Evolutionary conservation across 2,329 filamentous ascomycete species (phyloP).

Genomic region (Mollisia scopiformis): DNA sequence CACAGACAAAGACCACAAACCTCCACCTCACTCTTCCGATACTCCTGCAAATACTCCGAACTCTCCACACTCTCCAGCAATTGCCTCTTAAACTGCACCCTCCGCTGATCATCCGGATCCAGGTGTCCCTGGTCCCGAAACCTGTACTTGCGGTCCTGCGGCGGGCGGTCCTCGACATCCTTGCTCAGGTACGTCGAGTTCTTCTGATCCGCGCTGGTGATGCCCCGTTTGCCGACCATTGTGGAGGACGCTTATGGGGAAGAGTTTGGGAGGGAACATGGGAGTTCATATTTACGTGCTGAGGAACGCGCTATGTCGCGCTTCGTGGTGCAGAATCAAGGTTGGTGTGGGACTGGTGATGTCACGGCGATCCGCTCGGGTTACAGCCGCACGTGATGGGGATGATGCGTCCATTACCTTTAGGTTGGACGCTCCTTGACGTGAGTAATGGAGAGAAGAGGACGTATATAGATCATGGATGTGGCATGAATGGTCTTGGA

Average conservation of each 20-base stretch:
- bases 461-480: background rate
- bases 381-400: no score
- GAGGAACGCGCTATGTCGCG: background rate
- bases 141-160: conserved; percentile 25
- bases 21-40: conserved; percentile 25
- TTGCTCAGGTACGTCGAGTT: background rate
- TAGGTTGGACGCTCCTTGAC: no score
- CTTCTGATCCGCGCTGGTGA: background rate
- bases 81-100: conserved; percentile 28
- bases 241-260: background rate
- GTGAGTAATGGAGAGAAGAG: background rate
- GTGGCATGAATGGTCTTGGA: background rate
- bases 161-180: conserved; percentile 7
- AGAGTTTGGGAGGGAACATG: background rate
- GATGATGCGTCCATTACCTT: no score
- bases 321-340: background rate
- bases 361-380: no score
- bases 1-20: background rate
- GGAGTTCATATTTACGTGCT: background rate
- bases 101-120: conserved; percentile 27
- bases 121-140: conserved; percentile 24
- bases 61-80: conserved; percentile 23
- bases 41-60: conserved; percentile 17
- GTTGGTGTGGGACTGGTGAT: background rate
- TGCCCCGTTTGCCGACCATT: conserved; percentile 1